phyloP scores from a whole-genome alignment of 106 monocot genomes.

The Cymbidium sinense region DNA sequence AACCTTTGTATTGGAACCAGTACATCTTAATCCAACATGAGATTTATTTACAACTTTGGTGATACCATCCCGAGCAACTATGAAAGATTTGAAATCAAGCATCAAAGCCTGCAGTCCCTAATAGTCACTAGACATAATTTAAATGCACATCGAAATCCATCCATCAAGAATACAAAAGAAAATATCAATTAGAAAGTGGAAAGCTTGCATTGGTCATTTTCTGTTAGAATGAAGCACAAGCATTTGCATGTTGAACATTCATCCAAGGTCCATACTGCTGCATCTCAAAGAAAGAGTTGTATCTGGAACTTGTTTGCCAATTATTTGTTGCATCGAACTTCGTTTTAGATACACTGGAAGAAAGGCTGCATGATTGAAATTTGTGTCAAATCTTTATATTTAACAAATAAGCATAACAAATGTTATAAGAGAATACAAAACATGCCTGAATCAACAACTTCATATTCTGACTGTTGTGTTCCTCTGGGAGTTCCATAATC shows the following conservation, averaged over 20 bases:
- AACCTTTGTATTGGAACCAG: not conserved
- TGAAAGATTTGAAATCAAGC: slow-evolving; percentile 4
- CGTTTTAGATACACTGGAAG: slow-evolving; percentile 97
- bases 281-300: slow-evolving; percentile 89
- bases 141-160: not conserved
- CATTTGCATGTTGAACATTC: slow-evolving; percentile 12
- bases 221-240: slow-evolving; percentile 18
- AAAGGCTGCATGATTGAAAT: slow-evolving; percentile 73
- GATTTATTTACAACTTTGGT: not conserved
- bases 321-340: slow-evolving; percentile 99
- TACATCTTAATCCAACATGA: not conserved
- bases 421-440: slow-evolving; percentile 1
- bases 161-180: not conserved
- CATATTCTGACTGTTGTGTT: slow-evolving; percentile 55
- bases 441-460: slow-evolving; percentile 73
- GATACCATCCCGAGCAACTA: not conserved
- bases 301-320: slow-evolving; percentile 84
- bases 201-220: slow-evolving; percentile 31
- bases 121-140: not conserved
- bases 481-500: slow-evolving; percentile 48
- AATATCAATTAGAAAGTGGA: not conserved
- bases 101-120: not conserved
- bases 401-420: slow-evolving; percentile 20
- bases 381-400: slow-evolving; percentile 56
- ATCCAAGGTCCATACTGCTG: slow-evolving; percentile 56